Percentiles rank a stretch among this genome's conserved stretches.
These are phyloP conservation scores for Aspergillus ustus DNA, from an alignment of 2,329 filamentous ascomycete genomes.

Conservation along the genomic window DNA sequence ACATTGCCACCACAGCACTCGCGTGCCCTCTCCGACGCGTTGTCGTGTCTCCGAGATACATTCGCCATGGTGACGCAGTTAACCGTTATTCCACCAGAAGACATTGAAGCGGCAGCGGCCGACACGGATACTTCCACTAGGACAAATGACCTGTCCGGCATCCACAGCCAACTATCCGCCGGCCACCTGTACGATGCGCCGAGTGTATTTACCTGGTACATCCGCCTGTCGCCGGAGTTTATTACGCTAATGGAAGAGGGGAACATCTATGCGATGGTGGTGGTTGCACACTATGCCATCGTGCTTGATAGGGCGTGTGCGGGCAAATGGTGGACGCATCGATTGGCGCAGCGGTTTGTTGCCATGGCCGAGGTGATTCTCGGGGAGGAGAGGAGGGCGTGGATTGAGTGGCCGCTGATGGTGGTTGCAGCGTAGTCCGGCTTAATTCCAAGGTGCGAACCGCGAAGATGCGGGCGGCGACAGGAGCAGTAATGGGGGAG, in stretches of 20 bases:
- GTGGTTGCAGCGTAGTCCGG: background rate
- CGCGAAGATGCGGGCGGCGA: no score
- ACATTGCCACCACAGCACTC: background rate
- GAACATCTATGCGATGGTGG: conserved; percentile 5
- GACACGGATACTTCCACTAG: background rate
- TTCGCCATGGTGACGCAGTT: conserved; percentile 15
- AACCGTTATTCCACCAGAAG: background rate
- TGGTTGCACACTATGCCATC: conserved; percentile 11
- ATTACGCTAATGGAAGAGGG: background rate
- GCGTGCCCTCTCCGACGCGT: background rate
- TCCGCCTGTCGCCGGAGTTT: conserved; percentile 3
- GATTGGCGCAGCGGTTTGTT: background rate
- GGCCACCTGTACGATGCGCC: conserved; percentile 7
- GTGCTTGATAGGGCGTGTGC: conserved; percentile 1
- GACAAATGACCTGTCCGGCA: background rate
- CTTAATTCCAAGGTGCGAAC: no score
- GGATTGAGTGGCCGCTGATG: conserved; percentile 11
- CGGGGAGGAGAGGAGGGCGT: background rate
- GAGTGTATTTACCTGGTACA: conserved; percentile 11
- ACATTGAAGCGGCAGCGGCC: background rate
- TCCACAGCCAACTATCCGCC: background rate
- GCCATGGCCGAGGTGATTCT: conserved; percentile 2
- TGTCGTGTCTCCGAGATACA: conserved; percentile 5
- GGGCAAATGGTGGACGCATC: conserved; percentile 6
- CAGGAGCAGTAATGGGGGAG: no score